A percentile compares a stretch with the other conserved stretches of the same genome.
phyloP scores from a whole-genome alignment of 352 stramenopile genomes.

The Globisporangium ultimum region DNA sequence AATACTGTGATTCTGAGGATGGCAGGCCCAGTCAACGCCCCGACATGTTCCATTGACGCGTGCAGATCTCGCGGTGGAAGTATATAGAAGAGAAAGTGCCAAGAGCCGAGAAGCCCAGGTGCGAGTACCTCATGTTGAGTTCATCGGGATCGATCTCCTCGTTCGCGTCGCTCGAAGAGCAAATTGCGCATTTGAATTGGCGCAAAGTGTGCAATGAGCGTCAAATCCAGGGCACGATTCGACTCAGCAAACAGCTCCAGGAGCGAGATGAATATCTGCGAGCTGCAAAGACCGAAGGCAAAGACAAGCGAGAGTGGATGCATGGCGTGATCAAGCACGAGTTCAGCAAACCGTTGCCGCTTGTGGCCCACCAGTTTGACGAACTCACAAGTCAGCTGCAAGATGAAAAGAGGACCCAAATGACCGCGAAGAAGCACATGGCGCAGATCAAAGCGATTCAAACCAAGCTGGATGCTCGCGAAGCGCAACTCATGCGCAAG shows the following conservation, averaged over 20 bases:
- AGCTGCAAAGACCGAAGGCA: slow-evolving; percentile 34
- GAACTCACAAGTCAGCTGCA: slow-evolving; percentile 14
- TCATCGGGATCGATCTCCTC: slow-evolving; percentile 12
- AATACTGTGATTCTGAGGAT: no score
- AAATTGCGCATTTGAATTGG: slow-evolving; percentile 67
- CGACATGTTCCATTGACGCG: no score
- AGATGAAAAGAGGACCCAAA: slow-evolving; percentile 23
- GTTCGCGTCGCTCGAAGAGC: slow-evolving; percentile 63
- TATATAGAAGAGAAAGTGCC: no score
- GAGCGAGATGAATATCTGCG: slow-evolving; percentile 60
- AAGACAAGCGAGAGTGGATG: slow-evolving; percentile 42
- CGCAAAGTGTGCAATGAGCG: slow-evolving; percentile 70
- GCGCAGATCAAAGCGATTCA: slow-evolving; percentile 49
- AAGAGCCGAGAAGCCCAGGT: no score
- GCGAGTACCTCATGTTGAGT: no score
- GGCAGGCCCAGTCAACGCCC: no score
- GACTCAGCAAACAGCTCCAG: slow-evolving; percentile 55
- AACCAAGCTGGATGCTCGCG: slow-evolving; percentile 43
- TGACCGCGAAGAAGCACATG: slow-evolving; percentile 33
- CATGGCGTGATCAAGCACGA: slow-evolving; percentile 53
- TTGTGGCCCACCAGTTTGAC: slow-evolving; percentile 36
- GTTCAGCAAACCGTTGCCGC: slow-evolving; percentile 47
- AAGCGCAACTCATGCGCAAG: slow-evolving; percentile 36
- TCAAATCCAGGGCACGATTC: slow-evolving; percentile 61
- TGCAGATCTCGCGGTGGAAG: no score